Conservation (phyloP, 2,329 filamentous ascomycete species). For the Cladorrhinum sp. region DNA sequence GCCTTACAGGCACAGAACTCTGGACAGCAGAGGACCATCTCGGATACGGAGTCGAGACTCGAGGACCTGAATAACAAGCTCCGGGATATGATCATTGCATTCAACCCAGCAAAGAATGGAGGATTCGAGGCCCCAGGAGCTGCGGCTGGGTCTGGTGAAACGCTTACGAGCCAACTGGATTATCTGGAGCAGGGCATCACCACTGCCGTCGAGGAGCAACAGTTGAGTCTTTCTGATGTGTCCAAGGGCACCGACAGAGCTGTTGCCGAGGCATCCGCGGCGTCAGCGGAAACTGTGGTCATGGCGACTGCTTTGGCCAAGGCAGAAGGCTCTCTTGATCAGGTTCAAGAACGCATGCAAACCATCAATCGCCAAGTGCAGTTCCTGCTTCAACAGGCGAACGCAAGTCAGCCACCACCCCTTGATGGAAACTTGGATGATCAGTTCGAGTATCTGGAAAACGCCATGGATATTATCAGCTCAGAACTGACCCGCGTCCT, state of each 20-base stretch:
- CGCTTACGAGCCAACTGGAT: constrained; percentile 58
- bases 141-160: constrained; percentile 40
- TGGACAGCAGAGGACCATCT: constrained; percentile 49
- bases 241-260: constrained; percentile 27
- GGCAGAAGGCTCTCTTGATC: constrained; percentile 30
- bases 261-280: constrained; percentile 24
- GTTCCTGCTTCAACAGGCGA: constrained; percentile 50
- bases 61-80: constrained; percentile 66
- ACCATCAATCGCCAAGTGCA: constrained; percentile 64
- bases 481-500: constrained; percentile 39
- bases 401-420: constrained; percentile 52
- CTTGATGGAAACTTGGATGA: constrained; percentile 61
- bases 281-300: constrained; percentile 11
- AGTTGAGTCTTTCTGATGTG: constrained; percentile 32
- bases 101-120: constrained; percentile 54
- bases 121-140: constrained; percentile 44
- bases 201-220: constrained; percentile 57
- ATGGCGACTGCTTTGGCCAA: constrained; percentile 9
- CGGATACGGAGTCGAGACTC: constrained; percentile 62
- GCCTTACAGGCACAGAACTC: constrained; percentile 35
- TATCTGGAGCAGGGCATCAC: constrained; percentile 67
- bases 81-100: constrained; percentile 62
- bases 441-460: constrained; percentile 67
- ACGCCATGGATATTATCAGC: constrained; percentile 52
- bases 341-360: constrained; percentile 54